These are phyloP conservation scores for Cicer chorassanicum DNA, from an alignment of 306 rosid species.

Conservation along the genomic window DNA sequence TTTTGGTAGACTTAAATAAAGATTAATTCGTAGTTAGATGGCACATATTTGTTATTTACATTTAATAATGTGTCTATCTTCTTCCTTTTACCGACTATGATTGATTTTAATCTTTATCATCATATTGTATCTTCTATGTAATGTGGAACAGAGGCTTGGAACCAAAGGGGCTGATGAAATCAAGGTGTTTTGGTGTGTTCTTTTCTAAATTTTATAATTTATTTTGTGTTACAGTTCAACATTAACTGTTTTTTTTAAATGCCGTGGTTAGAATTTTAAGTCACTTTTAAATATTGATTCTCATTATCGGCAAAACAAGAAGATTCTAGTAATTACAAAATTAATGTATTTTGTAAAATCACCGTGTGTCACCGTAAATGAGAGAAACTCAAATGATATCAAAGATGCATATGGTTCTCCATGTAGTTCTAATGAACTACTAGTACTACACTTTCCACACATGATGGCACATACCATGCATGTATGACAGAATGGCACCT, in stretches of 20 bases:
- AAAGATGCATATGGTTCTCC: conserved; percentile 34
- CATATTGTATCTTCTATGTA: conserved; percentile 58
- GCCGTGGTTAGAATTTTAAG: too few species aligned
- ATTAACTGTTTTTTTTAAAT: conserved; percentile 26
- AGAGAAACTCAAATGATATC: too few species aligned
- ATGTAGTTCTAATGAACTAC: conserved; percentile 47
- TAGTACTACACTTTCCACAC: not conserved
- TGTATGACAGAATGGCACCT: conserved; percentile 56
- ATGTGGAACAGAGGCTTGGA: conserved; percentile 95
- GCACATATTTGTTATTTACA: not conserved
- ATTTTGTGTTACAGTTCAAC: conserved; percentile 36
- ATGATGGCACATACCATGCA: too few species aligned
- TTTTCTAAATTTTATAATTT: conserved; percentile 54
- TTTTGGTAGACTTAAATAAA: conserved; percentile 39
- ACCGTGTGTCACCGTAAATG: too few species aligned
- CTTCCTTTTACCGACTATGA: not conserved
- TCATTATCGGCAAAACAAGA: too few species aligned
- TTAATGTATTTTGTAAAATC: too few species aligned
- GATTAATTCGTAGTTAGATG: not conserved
- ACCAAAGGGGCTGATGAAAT: conserved; percentile 97
- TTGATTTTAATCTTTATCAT: conserved; percentile 31
- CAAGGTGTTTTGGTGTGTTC: conserved; percentile 87
- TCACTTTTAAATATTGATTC: too few species aligned
- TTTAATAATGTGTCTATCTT: conserved; percentile 15
- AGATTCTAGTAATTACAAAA: too few species aligned